These are phyloP conservation scores for Aquilaria yunnanensis DNA, from an alignment of 345 rosid genomes.

Conservation along the genomic window DNA sequence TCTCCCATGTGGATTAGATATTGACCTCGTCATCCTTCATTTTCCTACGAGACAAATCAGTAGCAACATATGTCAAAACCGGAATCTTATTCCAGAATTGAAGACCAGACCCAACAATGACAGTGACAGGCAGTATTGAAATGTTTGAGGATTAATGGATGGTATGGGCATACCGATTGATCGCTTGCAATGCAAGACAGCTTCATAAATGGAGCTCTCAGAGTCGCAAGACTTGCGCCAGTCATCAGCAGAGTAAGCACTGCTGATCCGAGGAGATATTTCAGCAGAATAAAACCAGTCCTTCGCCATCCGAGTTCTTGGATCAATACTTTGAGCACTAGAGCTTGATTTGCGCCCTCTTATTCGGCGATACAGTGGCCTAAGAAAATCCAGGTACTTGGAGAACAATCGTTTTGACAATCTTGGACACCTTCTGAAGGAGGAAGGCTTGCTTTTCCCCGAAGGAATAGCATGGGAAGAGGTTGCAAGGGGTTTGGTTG, in stretches of 20 bases:
- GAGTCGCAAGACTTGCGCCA: constrained; percentile 84
- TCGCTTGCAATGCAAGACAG: constrained; percentile 94
- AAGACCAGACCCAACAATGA: neutral
- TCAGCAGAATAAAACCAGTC: constrained; percentile 49
- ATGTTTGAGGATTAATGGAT: too few species aligned
- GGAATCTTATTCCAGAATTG: constrained; percentile 4
- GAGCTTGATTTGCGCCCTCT: constrained; percentile 38
- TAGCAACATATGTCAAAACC: constrained; percentile 16
- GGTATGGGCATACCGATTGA: constrained; percentile 45
- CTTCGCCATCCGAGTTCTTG: constrained; percentile 26
- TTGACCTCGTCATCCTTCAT: constrained; percentile 19
- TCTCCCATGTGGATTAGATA: constrained; percentile 24
- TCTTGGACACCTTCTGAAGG: constrained; percentile 47
- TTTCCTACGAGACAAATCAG: constrained; percentile 28
- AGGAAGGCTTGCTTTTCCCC: constrained; percentile 25
- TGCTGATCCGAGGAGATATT: constrained; percentile 66
- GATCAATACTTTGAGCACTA: constrained; percentile 26
- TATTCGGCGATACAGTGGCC: constrained; percentile 57
- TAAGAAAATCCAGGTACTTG: constrained; percentile 67
- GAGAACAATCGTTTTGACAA: constrained; percentile 44
- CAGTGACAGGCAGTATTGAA: neutral
- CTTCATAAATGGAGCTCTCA: constrained; percentile 86
- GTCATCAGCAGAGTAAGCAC: constrained; percentile 48
- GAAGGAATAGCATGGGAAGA: too few species aligned
- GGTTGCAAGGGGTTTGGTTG: neutral